Base-by-base conservation (phyloP, 805 yeast species). In the Schwanniomyces polymorphus region DNA sequence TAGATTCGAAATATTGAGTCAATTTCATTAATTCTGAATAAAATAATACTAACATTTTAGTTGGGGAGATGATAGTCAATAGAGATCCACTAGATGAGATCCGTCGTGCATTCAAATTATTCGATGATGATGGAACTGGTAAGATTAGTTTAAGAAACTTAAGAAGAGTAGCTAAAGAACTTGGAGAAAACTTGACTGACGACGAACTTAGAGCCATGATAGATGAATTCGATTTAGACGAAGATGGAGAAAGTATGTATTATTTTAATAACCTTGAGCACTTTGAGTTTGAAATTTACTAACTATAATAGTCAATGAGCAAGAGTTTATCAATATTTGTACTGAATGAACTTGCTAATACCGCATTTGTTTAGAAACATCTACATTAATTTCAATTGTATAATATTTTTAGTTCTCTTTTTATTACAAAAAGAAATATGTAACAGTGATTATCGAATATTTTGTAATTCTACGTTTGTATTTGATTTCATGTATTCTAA, bases 181-280 rank as follows among this genome's bases (percentile, higher is more conserved):
- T 94, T 48, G 97, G 97, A 2, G 99, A 94, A 65, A 88, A 86
- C 56, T 71, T 94, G 48, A 84, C 89, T 5, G 99, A 94, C 56
- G 97, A 90, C 49, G 99, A 94, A 61, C 74, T 94, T 43, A 79
- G 88, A 55, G 97, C 97, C 4, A 94, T 94, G 99, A 94, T 94
- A 54, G 97, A 91, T 51, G 98, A 92, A 65, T 94, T 94, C 62
- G 99, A 94, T 68, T 70, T 91, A 43, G 97, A 94, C 63, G 96
- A 89, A 46, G 98, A 94, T 65, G 98, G 98, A 43, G 97, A 88
- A 54, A 91, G 78, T 68, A 67, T 57, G 78, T 77, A 71, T 60
- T 11, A 25, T n/a, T 8, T 18, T 21, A 25, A 5, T 27, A 27
- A 34, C 3, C 5, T 23, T 12, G 18, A 34, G 29, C 4, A 4